Base-by-base conservation (phyloP, 2,329 filamentous ascomycete species). In the Aureobasidium sp. region DNA sequence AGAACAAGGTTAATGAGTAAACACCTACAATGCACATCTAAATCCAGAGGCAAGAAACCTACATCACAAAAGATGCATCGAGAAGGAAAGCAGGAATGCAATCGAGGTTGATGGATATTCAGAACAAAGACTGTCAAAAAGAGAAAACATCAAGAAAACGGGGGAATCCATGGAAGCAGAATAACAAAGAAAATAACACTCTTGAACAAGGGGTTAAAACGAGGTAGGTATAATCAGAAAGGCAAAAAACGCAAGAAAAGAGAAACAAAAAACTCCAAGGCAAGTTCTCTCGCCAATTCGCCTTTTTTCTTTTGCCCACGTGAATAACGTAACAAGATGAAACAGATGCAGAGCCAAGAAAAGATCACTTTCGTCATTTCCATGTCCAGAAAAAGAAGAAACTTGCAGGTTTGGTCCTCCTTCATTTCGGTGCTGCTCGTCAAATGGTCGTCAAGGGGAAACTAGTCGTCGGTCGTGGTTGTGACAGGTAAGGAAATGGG, bases 131-230 rank as follows among this genome's bases (percentile, higher is more conserved):
- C 47, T 49, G 34, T 49, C 16, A 8, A 27, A 11, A 34, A 8
- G 14, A 13, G 27, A 2, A 32, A 27, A 21, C 21, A 25, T 21
- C 30, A 44, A 21, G 42, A 53, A 11, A 41, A 39, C 13, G 27
- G 51, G 51, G 51, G 51, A 55, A 55, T 55, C 51, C 36, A 41
- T 55, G 13, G 51, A 55, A 55, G 51, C 36, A 44, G 27, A 55
- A 55, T 29, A 44, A 21, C 21, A 30, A 44, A 21, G n/a, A 5
- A 53, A 25, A 50, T 41, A 14, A 34, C 47, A 34, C 47, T 49
- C 47, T 34, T 34, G 32, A 27, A 51, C 48, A 51, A n/a, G 3
- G 9, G 8, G 5, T 3, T 2, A 21, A 34, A 49, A 8, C 44
- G 30, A n/a, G 30, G 13, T 37, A 37, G 39, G 39, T 25, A 42